A percentile compares a stretch with the other conserved stretches of the same genome.
phyloP scores from a whole-genome alignment of 2,329 filamentous ascomycete species.

The Trichoderma asperellum region DNA sequence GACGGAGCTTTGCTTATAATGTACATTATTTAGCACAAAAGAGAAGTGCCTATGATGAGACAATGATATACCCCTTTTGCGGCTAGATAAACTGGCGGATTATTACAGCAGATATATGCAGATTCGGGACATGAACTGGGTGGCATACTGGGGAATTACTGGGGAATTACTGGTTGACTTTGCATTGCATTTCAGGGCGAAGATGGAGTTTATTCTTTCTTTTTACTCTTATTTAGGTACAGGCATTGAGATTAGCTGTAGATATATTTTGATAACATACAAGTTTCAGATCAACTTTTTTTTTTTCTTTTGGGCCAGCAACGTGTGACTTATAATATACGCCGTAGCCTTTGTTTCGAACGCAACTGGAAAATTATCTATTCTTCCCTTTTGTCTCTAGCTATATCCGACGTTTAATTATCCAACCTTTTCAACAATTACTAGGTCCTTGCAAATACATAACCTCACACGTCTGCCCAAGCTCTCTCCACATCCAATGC shows the following conservation, averaged over 20 bases:
- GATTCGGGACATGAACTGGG: neutral
- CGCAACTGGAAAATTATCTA: neutral
- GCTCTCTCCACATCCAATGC: no score
- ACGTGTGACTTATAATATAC: neutral
- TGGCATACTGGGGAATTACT: neutral
- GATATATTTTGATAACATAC: neutral
- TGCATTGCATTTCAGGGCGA: neutral
- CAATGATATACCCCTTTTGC: constrained; percentile 12
- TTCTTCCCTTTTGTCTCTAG: neutral
- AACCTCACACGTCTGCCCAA: no score
- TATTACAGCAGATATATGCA: neutral
- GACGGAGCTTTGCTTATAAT: constrained; percentile 37
- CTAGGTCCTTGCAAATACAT: no score
- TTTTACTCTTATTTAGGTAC: neutral
- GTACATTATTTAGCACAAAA: neutral
- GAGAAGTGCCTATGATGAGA: neutral
- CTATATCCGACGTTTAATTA: neutral
- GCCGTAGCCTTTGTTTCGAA: neutral
- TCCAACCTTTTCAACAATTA: neutral
- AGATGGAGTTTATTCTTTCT: neutral
- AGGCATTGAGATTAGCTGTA: neutral
- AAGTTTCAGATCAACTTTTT: neutral
- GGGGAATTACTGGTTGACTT: neutral
- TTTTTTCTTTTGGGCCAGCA: neutral
- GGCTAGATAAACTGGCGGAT: neutral